phyloP scores from a whole-genome alignment of 768 basidiomycete species.

The Termitomyces sp. region DNA sequence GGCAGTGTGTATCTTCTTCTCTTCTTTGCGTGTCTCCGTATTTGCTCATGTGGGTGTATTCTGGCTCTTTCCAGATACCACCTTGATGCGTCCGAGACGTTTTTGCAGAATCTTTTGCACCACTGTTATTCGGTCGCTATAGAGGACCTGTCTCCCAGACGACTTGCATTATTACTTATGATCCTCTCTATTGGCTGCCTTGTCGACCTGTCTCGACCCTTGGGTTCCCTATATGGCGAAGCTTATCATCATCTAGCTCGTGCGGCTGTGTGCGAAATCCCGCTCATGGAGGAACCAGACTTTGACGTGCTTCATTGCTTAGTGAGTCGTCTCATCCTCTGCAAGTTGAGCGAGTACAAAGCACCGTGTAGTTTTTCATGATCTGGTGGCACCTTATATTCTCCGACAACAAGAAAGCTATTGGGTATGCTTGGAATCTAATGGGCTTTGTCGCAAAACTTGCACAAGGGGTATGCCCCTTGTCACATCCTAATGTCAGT shows the following conservation, averaged over 20 bases:
- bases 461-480: conserved; percentile 57
- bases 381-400: conserved; percentile 72
- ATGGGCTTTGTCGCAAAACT: conserved; percentile 73
- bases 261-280: conserved; percentile 66
- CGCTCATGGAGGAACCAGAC: conserved; percentile 71
- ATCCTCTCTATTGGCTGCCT: conserved; percentile 68
- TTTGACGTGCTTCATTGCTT: conserved; percentile 67
- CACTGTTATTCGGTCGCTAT: conserved; percentile 62
- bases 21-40: conserved; percentile 4
- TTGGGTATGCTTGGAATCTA: conserved; percentile 71
- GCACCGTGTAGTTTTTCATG: conserved; percentile 48
- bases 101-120: conserved; percentile 62
- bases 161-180: conserved; percentile 65
- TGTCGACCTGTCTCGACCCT: conserved; percentile 54
- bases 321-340: conserved; percentile 27
- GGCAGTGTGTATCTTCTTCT: conserved; percentile 50
- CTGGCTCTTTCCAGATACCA: conserved; percentile 43
- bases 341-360: background rate
- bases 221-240: conserved; percentile 56
- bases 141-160: conserved; percentile 57
- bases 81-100: conserved; percentile 65
- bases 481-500: conserved; percentile 2
- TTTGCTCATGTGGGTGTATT: conserved; percentile 4
- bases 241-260: conserved; percentile 63
- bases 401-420: conserved; percentile 67